Percentiles rank a stretch among this genome's conserved stretches.
These are phyloP conservation scores for Ceratorhiza oryzae-sativae DNA, from an alignment of 1,284 basidiomycete species.

Conservation along the genomic window DNA sequence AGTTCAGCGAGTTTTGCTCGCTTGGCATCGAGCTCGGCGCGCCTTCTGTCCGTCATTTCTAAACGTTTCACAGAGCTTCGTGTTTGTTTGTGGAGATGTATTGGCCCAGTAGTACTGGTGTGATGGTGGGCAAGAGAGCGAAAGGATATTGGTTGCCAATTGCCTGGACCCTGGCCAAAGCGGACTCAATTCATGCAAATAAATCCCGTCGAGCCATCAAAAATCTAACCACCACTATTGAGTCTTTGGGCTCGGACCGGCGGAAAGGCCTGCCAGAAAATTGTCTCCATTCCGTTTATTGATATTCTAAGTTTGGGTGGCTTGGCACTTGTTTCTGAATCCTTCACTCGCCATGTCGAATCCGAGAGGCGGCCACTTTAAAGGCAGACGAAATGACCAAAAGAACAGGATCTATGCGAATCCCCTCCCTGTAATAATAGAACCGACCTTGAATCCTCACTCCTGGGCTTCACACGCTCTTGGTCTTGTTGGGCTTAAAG, in stretches of 20 bases:
- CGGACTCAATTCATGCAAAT: background rate
- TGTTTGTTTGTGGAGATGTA: background rate
- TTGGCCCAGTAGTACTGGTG: background rate
- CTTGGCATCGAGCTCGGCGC: constrained; percentile 92
- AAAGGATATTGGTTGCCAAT: background rate
- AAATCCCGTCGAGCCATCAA: constrained; percentile 18
- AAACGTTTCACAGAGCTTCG: background rate
- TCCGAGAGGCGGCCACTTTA: constrained; percentile 47
- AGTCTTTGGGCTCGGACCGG: background rate
- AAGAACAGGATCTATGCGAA: constrained; percentile 70
- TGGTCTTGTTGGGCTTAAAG: constrained; percentile 62
- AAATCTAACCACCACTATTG: constrained; percentile 1
- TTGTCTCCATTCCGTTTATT: too few relatives aligned
- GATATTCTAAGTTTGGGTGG: background rate
- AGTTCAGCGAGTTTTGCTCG: constrained; percentile 86
- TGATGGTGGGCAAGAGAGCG: background rate
- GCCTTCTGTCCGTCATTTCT: constrained; percentile 55
- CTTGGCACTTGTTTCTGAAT: background rate
- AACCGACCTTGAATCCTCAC: constrained; percentile 51
- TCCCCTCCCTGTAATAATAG: constrained; percentile 68
- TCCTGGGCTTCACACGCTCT: constrained; percentile 52
- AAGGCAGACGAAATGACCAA: constrained; percentile 64
- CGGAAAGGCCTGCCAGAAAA: too few relatives aligned
- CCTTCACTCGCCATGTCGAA: constrained; percentile 9
- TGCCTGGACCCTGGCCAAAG: background rate